Base-by-base conservation (phyloP, 2,329 filamentous ascomycete species). In the Tolypocladium cylindrosporum region DNA sequence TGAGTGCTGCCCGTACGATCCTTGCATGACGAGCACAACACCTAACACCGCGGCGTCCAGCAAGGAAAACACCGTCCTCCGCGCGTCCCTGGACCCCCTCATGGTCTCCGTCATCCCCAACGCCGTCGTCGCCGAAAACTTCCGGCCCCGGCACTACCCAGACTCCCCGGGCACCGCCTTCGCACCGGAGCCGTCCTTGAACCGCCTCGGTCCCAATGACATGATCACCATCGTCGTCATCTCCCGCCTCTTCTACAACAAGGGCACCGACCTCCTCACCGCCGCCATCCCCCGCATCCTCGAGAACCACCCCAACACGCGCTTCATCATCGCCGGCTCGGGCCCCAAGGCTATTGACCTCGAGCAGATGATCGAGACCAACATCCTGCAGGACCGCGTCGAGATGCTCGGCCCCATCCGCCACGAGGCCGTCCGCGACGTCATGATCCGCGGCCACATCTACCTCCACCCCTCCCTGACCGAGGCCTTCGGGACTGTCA, bases 71-170 rank as follows among this genome's bases (percentile, higher is more conserved):
- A 99, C 94, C 0, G 94, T 97, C 8, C 82, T 99, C 11, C 84
- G 94, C 67, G 94, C 94, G 4, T 96, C 93, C 0, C 82, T 99
- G 1, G 95, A 99, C 67, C 95, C 94, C 2, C 78, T 96, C 31
- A 97, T 97, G 87, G 94, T 99, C 27, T 97, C 93, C 0, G 94
- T 96, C 42, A 97, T 99, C 59, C 94, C 94, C 16, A 99, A 99
- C 65, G 94, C 94, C 11, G 90, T 99, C 2, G 95, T 99, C 1
- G 92, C 95, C 13, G 92, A 96, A 67, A 96, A 97, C 74, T 99
- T 99, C 68, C 85, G 87, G 55, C 94, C 93, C 0, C 64, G 79
- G 69, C 66, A 75, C 67, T 64, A 71, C 72, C 60, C 77, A 69
- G 61, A 74, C 58, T 61, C 69, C 37, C 63, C 71, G 43, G 64